Base-by-base conservation (phyloP, 164 flowering plant genomes). In the Malania oleifera region DNA sequence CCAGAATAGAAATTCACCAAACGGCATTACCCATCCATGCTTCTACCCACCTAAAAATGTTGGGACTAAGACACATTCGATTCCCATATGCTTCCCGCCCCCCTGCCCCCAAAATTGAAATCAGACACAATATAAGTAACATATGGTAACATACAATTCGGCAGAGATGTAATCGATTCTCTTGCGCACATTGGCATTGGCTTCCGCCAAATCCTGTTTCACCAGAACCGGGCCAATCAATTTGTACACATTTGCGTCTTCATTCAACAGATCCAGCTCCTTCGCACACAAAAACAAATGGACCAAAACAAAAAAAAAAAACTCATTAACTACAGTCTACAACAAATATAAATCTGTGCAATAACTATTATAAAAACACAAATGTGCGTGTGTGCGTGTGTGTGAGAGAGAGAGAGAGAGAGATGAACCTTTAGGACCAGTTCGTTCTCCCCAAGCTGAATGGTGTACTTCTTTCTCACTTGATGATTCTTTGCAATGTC, bases 201-300 rank as follows among this genome's bases (percentile, higher is more conserved):
- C 99, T 71, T 93, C 97, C 0, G 96, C 97, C 72, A 93, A 73
- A 67, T 93, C 99, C 74, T 90, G 99, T 80, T 88, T 93, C 64
- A 93, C 99, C 1, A 93, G 85, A 49, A 93, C 96, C 3, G 99
- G 99, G 10, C 99, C 99, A 0, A 93, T 93, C 86, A 90, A 66
- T 59, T 93, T 93, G 79, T 75, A 93, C 57, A 93, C 96, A 72
- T 86, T 90, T 17, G 97, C 89, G 9, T 76, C 86, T 44, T 93
- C 97, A 1, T 73, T 81, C 77, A 90, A 71, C 70, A 93, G 61
- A 67, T 86, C 95, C 83, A 93, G 71, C 77, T 93, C 97, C 99
- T 93, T 59, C 70, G 19, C 22, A 63, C 28, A 66, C 66, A 18
- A 55, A 28, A 29, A 51, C 19, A 48, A 52, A 48, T 20, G 14